Evolutionary conservation across 352 stramenopile genomes (phyloP), one percentile per base, ranked within the genome.

Genomic region (Phytopythium sindhum): DNA sequence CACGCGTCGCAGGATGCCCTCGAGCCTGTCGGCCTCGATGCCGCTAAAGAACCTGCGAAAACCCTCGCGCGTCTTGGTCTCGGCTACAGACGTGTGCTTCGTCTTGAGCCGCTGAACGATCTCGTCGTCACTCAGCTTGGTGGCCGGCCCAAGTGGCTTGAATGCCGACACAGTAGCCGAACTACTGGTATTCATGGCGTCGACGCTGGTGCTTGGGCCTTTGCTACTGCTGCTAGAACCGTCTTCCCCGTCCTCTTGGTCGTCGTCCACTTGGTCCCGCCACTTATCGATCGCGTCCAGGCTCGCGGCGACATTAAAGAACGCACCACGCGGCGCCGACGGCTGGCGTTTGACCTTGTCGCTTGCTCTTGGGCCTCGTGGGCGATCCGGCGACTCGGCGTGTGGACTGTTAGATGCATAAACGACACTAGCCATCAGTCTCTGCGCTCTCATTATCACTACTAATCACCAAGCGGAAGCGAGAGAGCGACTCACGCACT

Each of bases 261-360:
- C 78, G 12, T 81, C 68, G 15, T 84, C 75, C 75, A 86, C 82
- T 56, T 86, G 68, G 53, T 92, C 81, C n/a, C 80, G 70, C 81
- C 84, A 93, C 39, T 79, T 77, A 57, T 89, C 78, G 63, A 92
- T 90, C 21, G 81, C 84, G 44, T 89, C 73, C 37, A 92, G 63
- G 60, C 84, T 92, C 60, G 86, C 75, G 0, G 72, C 73, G 19
- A 93, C 80, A 65, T 93, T 88, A 67, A 93, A 91, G 53, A 91
- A 89, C 12, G 69, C 39, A 58, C 64, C 66, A 62, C 73, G 71
- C 14, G 65, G 71, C 41, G 64, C 56, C n/a, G n/a, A 21, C 21
- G 48, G 53, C 31, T 63, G 65, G 3, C 61, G 67, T 14, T 51
- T 56, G 17, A 7, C 59, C 52, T 50, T 56, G 8, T n/a, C 35